Conservation (phyloP, 176 grass and related monocot genomes). For the Rhynchospora pubera region DNA sequence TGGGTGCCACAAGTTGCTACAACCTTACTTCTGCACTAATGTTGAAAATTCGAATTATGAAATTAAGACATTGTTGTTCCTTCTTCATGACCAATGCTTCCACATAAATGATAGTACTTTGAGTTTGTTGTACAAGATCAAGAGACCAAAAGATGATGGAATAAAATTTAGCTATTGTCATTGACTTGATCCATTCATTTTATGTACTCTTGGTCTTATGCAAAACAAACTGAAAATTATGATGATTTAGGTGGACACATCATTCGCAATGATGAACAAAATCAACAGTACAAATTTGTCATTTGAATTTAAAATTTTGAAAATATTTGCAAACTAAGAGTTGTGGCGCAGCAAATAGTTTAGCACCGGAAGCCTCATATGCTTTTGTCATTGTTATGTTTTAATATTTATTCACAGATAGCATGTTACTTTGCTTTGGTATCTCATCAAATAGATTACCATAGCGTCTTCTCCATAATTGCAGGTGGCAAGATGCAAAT, state of each 20-base stretch:
- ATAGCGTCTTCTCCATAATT: conserved; percentile 1
- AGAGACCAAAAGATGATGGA: background rate
- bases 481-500: conserved; percentile 78
- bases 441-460: background rate
- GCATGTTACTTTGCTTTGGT: background rate
- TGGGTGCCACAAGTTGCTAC: background rate
- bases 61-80: background rate
- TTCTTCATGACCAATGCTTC: background rate
- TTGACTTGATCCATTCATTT: background rate
- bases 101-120: background rate
- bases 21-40: background rate
- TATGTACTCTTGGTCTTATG: background rate
- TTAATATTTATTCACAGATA: background rate
- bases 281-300: background rate
- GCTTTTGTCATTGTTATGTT: background rate
- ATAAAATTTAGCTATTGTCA: background rate
- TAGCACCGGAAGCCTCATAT: background rate
- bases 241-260: background rate
- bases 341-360: background rate
- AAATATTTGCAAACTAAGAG: background rate
- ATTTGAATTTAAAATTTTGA: background rate
- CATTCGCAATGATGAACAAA: background rate
- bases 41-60: conserved; percentile 10
- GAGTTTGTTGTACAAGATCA: background rate
- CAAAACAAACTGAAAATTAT: background rate